Evolutionary conservation across 1,139 yeast species (phyloP), one percentile per base, ranked within the genome.

Genomic region (Kazachstania sp.): DNA sequence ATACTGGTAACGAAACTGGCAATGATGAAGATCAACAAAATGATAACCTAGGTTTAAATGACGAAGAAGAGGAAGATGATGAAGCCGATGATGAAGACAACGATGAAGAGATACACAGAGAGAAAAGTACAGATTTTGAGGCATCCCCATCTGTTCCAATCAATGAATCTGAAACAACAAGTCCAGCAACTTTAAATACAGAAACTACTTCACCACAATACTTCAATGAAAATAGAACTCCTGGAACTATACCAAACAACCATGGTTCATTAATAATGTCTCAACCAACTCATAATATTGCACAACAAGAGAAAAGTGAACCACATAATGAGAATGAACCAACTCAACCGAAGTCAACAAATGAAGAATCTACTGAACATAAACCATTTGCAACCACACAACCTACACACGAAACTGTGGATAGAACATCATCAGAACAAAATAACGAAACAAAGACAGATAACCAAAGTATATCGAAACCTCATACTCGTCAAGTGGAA

Each of bases 1-100:
- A 19, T 2, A 16, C 32, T 19, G 16, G 23, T 39, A 43, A 43
- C 9, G 43, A 31, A 16, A n/a, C n/a, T n/a, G n/a, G n/a, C n/a
- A n/a, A n/a, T n/a, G n/a, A n/a, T n/a, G 39, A 38, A 11, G 29
- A 31, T 16, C 13, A 18, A 18, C 13, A 18, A 15, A 32, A 32
- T 13, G 23, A 46, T 19, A 29, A 29, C 4, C 7, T 26, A 12
- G 34, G 23, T 1, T 19, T 31, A 12, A 31, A 39, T 39, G 45
- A 44, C 11, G 44, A 45, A n/a, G n/a, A n/a, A 4, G 47, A 40
- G 1, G 43, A 36, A 2, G 43, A n/a, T n/a, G n/a, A 46, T 11
- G 41, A 44, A 18, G 42, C 37, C 2, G 45, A 36, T 8, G 51
- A 45, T 3, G 45, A 39, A 4, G 46, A 45, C 29, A 31, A 48